These are phyloP conservation scores for Ogataea nitratoaversa DNA, from an alignment of 805 yeast species.

Conservation along the genomic window DNA sequence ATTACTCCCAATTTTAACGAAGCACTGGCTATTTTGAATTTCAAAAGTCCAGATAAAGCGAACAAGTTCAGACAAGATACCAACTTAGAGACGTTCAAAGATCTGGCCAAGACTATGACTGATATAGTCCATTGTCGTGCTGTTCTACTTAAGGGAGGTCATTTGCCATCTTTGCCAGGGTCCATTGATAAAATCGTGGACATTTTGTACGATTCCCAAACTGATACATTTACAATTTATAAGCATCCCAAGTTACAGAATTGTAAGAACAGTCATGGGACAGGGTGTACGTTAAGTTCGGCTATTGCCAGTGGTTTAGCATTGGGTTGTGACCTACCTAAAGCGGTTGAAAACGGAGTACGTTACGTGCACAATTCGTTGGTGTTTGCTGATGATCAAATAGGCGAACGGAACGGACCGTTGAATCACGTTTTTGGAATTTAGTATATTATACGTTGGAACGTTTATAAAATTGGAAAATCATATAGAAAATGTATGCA, in stretches of 20 bases:
- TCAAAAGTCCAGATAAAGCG: constrained; percentile 12
- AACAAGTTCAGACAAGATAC: constrained; percentile 21
- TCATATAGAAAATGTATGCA: no score
- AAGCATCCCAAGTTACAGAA: constrained; percentile 38
- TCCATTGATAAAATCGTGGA: constrained; percentile 39
- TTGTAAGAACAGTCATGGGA: constrained; percentile 70
- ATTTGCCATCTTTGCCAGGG: constrained; percentile 41
- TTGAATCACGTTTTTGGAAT: constrained; percentile 48
- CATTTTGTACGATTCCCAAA: constrained; percentile 44
- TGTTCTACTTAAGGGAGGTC: constrained; percentile 80
- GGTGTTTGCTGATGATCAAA: constrained; percentile 33
- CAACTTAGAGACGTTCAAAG: constrained; percentile 10
- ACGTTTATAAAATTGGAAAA: no score
- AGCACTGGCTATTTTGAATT: constrained; percentile 35
- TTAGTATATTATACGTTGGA: no score
- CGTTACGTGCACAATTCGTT: constrained; percentile 66
- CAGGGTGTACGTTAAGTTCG: constrained; percentile 82
- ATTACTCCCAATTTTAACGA: constrained; percentile 77
- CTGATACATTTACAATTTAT: constrained; percentile 37
- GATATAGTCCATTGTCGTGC: constrained; percentile 26
- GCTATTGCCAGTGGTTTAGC: constrained; percentile 75
- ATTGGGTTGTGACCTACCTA: constrained; percentile 38
- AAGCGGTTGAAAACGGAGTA: constrained; percentile 53
- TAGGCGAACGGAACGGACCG: constrained; percentile 65
- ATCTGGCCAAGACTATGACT: constrained; percentile 34